A percentile compares a stretch with the other conserved stretches of the same genome.
phyloP scores from a whole-genome alignment of 352 stramenopile genomes.

The Globisporangium nagaii region DNA sequence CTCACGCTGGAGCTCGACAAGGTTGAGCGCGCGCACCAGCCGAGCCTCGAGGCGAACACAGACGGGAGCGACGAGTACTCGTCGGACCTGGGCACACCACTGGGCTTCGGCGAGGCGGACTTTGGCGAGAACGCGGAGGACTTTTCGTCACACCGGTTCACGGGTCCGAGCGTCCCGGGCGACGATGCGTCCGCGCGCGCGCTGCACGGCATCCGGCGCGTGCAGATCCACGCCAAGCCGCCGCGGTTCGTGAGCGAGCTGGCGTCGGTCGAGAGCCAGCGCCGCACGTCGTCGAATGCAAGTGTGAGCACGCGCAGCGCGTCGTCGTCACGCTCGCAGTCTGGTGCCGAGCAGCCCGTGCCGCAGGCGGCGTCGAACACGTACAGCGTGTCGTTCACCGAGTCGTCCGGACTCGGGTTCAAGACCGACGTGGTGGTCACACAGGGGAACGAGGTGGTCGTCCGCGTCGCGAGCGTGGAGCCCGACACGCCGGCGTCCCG shows the following conservation, averaged over 20 bases:
- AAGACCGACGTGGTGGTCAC: conserved; percentile 45
- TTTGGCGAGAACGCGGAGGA: conserved; percentile 48
- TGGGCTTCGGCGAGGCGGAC: conserved; percentile 38
- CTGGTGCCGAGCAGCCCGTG: too few relatives aligned
- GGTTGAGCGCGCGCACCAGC: neutral
- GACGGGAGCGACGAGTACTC: conserved; percentile 15
- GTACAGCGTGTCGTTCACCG: conserved; percentile 62
- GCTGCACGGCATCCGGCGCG: conserved; percentile 51
- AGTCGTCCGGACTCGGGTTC: conserved; percentile 43
- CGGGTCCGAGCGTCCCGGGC: conserved; percentile 43
- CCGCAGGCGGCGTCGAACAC: conserved; percentile 33
- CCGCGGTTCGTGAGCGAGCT: conserved; percentile 59
- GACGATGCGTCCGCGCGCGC: conserved; percentile 33
- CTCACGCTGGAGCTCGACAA: conserved; percentile 4
- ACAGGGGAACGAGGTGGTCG: conserved; percentile 40
- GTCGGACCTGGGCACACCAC: conserved; percentile 51
- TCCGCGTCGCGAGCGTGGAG: conserved; percentile 54
- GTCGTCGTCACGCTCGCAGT: conserved; percentile 26
- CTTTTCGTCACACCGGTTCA: conserved; percentile 57
- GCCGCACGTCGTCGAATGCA: conserved; percentile 30
- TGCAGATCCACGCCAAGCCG: conserved; percentile 60
- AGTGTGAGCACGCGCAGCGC: conserved; percentile 18
- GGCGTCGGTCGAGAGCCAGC: conserved; percentile 14
- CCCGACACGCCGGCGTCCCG: conserved; percentile 43
- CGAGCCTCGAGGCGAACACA: conserved; percentile 2